Base-by-base conservation (phyloP, 305 asterid genomes). In the Euphrasia arctica region DNA sequence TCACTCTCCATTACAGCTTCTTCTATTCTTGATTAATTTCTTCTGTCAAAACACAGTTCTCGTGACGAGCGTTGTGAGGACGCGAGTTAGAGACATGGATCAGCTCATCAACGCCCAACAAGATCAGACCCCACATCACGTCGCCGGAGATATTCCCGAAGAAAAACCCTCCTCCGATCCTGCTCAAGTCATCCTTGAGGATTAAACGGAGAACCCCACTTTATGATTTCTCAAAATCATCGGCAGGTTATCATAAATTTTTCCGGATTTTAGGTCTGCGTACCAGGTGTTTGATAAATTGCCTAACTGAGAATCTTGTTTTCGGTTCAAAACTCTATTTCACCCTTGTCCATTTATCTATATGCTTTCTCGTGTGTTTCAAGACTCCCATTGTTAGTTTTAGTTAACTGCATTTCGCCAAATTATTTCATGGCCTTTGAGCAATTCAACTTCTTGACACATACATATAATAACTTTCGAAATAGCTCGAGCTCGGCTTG, bases 41-140 rank as follows among this genome's bases (percentile, higher is more conserved):
- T 60, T 60, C 18, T 60, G 6, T 4, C 4, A 29, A 13, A 36
- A 36, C 9, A 11, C 77, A 87, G 95, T 87, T 60, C 51, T 90
- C 74, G 92, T 90, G 63, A 65, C 92, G 9, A 90, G 67, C 60
- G 95, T 90, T 29, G 86, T 70, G 59, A 78, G 79, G 68, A 85
- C 95, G 32, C 81, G 92, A 72, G 70, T 82, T 63, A 75, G 78
- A 70, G 96, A 90, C 70, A 85, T 85, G 97, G 83, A 85, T 14
- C 74, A 82, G 64, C n/a, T 76, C 65, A 63, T 79, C 31, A 78
- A 79, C 42, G 71, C 82, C 69, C 85, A 71, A 45, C 88, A 71
- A 45, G 74, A 73, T 56, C 36, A 32, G 36, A 32, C 36, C 36
- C 36, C 36, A 32, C 36, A 32, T 32, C 57, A 12, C 9, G 64